A percentile compares a stretch with the other conserved stretches of the same genome.
These are phyloP conservation scores for Xylaria castorea DNA, from an alignment of 495 filamentous ascomycete species.

Conservation along the genomic window DNA sequence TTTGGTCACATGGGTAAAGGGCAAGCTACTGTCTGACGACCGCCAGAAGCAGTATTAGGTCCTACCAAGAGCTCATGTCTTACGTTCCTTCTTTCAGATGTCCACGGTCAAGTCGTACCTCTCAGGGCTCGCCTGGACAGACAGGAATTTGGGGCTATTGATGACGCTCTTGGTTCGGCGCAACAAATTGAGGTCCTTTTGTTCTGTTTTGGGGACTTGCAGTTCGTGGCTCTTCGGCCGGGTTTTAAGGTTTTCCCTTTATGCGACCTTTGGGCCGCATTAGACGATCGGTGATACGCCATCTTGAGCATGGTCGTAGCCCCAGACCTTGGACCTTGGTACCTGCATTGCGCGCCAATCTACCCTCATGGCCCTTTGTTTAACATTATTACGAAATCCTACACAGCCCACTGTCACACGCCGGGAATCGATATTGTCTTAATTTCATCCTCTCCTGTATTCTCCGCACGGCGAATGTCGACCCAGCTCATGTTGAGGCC, in stretches of 20 bases:
- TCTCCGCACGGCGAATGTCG: constrained; percentile 3
- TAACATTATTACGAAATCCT: constrained; percentile 21
- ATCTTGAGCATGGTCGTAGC: neutral
- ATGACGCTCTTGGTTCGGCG: neutral
- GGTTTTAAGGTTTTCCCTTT: neutral
- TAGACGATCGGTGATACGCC: neutral
- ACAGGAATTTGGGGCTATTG: neutral
- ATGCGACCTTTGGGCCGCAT: neutral
- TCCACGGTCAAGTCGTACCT: neutral
- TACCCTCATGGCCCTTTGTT: constrained; percentile 9
- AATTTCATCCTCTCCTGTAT: constrained; percentile 13
- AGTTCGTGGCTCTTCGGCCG: constrained; percentile 1
- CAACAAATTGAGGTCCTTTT: neutral
- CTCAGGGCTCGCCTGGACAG: neutral
- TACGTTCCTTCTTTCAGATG: constrained; percentile 1
- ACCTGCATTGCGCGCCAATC: neutral
- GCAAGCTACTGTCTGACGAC: constrained; percentile 28
- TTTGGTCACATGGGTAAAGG: constrained; percentile 30
- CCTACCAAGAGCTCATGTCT: neutral
- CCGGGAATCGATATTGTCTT: constrained; percentile 16
- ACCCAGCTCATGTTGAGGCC: constrained; percentile 10
- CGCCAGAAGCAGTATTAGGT: neutral
- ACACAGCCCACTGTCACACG: constrained; percentile 8
- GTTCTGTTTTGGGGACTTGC: constrained; percentile 1
- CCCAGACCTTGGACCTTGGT: constrained; percentile 3